phyloP scores from a whole-genome alignment of 108 stramenopile species.

The Thalassiosira profunda region DNA sequence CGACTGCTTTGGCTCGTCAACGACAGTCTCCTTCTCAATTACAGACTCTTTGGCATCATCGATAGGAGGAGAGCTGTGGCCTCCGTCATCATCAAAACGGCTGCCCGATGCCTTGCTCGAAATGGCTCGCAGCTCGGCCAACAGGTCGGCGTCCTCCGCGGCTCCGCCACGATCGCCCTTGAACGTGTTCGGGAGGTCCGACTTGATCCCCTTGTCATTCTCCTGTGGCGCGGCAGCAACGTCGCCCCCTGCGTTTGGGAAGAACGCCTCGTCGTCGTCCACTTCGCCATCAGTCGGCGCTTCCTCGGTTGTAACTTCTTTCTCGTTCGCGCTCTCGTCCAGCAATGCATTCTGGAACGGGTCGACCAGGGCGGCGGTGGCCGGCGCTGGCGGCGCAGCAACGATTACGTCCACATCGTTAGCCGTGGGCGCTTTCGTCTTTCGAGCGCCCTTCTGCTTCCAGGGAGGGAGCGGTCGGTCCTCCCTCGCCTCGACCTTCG shows the following conservation, averaged over 20 bases:
- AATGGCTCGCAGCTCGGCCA: constrained; percentile 66
- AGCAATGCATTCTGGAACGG: background rate
- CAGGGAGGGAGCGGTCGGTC: constrained; percentile 12
- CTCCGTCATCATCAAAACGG: constrained; percentile 56
- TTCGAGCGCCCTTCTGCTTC: constrained; percentile 6
- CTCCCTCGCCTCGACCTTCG: background rate
- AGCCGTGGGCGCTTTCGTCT: background rate
- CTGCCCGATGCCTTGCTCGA: constrained; percentile 57
- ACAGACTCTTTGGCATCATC: background rate
- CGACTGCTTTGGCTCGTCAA: background rate
- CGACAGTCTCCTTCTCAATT: background rate
- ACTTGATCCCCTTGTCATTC: constrained; percentile 41
- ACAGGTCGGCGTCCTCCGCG: constrained; percentile 84
- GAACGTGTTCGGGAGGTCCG: constrained; percentile 60
- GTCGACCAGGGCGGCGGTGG: background rate
- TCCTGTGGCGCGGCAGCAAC: background rate
- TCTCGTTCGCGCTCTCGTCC: background rate
- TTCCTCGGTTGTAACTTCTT: background rate
- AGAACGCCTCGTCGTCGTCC: too few species aligned
- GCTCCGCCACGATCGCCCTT: constrained; percentile 78
- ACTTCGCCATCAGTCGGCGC: constrained; percentile 2
- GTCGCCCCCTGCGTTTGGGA: too few species aligned
- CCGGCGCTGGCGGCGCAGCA: background rate
- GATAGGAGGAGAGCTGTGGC: background rate
- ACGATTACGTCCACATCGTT: background rate